Percentiles rank a stretch among this genome's conserved stretches.
Evolutionary conservation across 257 asterid species (phyloP).

Genomic region (Perilla frutescens): DNA sequence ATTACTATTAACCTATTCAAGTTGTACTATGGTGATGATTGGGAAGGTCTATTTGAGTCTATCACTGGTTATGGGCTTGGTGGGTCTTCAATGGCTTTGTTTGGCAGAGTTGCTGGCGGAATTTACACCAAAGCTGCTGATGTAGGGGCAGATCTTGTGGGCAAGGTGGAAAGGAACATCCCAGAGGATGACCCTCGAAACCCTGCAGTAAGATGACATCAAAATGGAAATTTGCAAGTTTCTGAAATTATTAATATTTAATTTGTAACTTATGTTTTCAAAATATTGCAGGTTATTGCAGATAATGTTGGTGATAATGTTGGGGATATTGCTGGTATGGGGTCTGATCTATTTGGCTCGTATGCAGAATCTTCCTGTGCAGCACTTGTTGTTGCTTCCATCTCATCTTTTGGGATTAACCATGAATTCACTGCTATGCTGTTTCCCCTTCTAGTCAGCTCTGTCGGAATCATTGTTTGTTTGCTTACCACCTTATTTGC

Average conservation of each 20-base stretch:
- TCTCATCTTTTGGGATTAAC: constrained; percentile 62
- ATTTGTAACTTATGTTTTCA: constrained; percentile 7
- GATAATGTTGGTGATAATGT: constrained; percentile 73
- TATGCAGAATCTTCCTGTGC: constrained; percentile 76
- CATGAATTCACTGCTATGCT: constrained; percentile 60
- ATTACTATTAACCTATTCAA: constrained; percentile 52
- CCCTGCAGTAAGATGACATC: constrained; percentile 47
- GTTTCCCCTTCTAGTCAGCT: constrained; percentile 59
- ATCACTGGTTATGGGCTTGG: constrained; percentile 65
- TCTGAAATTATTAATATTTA: background rate
- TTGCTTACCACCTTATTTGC: constrained; percentile 58
- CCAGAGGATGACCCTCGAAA: constrained; percentile 63
- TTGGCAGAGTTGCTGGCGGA: constrained; percentile 63
- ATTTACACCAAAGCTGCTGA: constrained; percentile 63
- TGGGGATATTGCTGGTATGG: constrained; percentile 77
- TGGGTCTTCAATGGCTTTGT: constrained; percentile 63
- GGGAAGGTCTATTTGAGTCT: constrained; percentile 62
- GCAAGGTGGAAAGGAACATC: constrained; percentile 52
- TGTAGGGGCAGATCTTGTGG: constrained; percentile 65
- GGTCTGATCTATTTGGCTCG: constrained; percentile 64
- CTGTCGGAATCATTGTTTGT: constrained; percentile 58
- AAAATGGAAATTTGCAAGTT: background rate
- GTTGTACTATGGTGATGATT: constrained; percentile 55
- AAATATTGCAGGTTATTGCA: constrained; percentile 59
- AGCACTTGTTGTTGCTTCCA: constrained; percentile 62